Base-by-base conservation (phyloP, 179 eudicot genomes). In the Beta corolliflora region DNA sequence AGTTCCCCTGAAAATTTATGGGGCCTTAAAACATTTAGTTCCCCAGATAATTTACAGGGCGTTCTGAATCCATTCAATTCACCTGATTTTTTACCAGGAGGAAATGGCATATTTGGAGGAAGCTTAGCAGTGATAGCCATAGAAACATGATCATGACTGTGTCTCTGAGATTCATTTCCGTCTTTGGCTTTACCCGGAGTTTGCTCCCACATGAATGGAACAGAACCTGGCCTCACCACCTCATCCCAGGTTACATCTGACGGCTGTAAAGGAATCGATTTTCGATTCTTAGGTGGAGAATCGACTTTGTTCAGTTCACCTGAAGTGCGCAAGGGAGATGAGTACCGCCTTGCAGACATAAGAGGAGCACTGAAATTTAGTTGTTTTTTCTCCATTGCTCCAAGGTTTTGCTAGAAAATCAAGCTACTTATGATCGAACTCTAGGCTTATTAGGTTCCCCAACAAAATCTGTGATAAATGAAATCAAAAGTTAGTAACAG, bases 201-300 rank as follows among this genome's bases (percentile, higher is more conserved):
- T 71, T 89, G 89, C 83, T 96, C 99, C 99, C 99, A 96, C 67
- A 69, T 19, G 79, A 96, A 96, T 7, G 98, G 99, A 77, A 96
- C 87, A 3, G 98, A 75, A 7, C 90, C 96, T 3, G 98, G 97
- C 77, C 90, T 91, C 18, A 89, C 85, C 18, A 94, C 94, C 85
- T 94, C 95, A 7, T 72, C 88, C 71, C 83, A 46, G 16, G 87
- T 91, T 84, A 81, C 69, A 54, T 88, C 88, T n/a, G 90, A 81
- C 78, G 82, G 85, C 15, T 74, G 79, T 1, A 78, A 21, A 29
- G 82, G 89, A 71, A 81, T 46, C 19, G 67, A 15, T 25, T 69
- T 69, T 45, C 46, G 76, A 18, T 66, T 70, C 70, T 67, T 77
- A 4, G 61, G 41, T 44, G 84, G 81, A 52, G 56, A 55, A 59